Evolutionary conservation across 2,329 filamentous ascomycete species (phyloP).

Genomic region (Neonectria ditissima): DNA sequence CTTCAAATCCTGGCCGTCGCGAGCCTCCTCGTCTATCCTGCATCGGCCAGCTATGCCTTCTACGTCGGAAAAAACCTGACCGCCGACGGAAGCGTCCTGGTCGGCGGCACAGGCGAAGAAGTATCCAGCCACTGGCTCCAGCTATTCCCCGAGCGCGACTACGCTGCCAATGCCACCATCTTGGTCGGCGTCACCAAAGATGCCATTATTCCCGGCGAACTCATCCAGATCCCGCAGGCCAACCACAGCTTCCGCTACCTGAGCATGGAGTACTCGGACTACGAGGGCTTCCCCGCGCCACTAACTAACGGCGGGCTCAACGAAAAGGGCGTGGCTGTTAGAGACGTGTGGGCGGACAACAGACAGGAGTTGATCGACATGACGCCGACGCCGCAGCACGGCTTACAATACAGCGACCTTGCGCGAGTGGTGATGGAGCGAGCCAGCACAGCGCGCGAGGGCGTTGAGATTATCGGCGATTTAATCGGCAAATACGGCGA

Average conservation of each 20-base stretch:
- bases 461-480: slow-evolving; percentile 35
- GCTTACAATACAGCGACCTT: slow-evolving; percentile 41
- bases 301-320: slow-evolving; percentile 40
- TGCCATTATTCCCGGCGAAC: slow-evolving; percentile 36
- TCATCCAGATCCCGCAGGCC: slow-evolving; percentile 39
- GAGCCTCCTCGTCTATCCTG: slow-evolving; percentile 29
- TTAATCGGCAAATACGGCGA: slow-evolving; percentile 36
- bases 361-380: slow-evolving; percentile 40
- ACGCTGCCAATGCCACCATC: slow-evolving; percentile 55
- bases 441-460: slow-evolving; percentile 35
- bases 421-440: slow-evolving; percentile 42
- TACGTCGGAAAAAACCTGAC: slow-evolving; percentile 61
- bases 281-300: slow-evolving; percentile 38
- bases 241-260: slow-evolving; percentile 40
- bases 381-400: slow-evolving; percentile 37
- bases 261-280: slow-evolving; percentile 44
- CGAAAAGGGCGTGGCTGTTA: slow-evolving; percentile 39
- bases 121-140: slow-evolving; percentile 61
- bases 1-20: slow-evolving; percentile 9
- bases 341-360: slow-evolving; percentile 42
- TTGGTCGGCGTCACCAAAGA: slow-evolving; percentile 40
- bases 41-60: slow-evolving; percentile 56
- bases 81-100: slow-evolving; percentile 54
- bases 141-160: slow-evolving; percentile 55
- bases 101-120: slow-evolving; percentile 61